Conservation (phyloP, 164 flowering plant genomes). For the Magnolia sinica region DNA sequence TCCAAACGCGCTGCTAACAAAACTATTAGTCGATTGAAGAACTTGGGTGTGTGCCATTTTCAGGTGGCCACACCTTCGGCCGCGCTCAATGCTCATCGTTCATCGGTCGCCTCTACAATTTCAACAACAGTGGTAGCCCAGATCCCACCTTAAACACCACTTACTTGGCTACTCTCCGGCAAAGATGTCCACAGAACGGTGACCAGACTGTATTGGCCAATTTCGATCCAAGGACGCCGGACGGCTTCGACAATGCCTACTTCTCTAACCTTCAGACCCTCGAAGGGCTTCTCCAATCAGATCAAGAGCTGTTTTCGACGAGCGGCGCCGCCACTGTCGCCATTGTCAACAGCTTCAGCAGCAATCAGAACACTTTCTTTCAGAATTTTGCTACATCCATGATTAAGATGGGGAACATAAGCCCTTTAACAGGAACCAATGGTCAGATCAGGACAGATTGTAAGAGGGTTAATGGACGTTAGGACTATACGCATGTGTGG, state of each 20-base stretch:
- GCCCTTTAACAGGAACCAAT: slow-evolving; percentile 17
- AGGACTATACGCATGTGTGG: not conserved
- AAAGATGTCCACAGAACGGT: slow-evolving; percentile 12
- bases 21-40: too few relatives aligned
- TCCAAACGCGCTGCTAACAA: too few relatives aligned
- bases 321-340: slow-evolving; percentile 9
- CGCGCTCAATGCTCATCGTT: slow-evolving; percentile 14
- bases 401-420: slow-evolving; percentile 21
- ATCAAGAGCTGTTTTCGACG: slow-evolving; percentile 17
- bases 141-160: slow-evolving; percentile 10
- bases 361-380: slow-evolving; percentile 15
- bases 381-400: slow-evolving; percentile 19
- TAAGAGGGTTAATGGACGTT: slow-evolving; percentile 8
- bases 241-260: slow-evolving; percentile 15
- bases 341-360: slow-evolving; percentile 16
- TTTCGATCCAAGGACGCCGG: slow-evolving; percentile 16
- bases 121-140: slow-evolving; percentile 3
- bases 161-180: slow-evolving; percentile 2
- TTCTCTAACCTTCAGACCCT: slow-evolving; percentile 19
- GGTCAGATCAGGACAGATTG: slow-evolving; percentile 19
- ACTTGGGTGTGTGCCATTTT: not conserved
- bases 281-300: slow-evolving; percentile 17
- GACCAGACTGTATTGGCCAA: not conserved
- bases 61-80: slow-evolving; percentile 28
- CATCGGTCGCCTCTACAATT: slow-evolving; percentile 17